Base-by-base conservation (phyloP, 768 basidiomycete species). In the Tulasnella calospora region DNA sequence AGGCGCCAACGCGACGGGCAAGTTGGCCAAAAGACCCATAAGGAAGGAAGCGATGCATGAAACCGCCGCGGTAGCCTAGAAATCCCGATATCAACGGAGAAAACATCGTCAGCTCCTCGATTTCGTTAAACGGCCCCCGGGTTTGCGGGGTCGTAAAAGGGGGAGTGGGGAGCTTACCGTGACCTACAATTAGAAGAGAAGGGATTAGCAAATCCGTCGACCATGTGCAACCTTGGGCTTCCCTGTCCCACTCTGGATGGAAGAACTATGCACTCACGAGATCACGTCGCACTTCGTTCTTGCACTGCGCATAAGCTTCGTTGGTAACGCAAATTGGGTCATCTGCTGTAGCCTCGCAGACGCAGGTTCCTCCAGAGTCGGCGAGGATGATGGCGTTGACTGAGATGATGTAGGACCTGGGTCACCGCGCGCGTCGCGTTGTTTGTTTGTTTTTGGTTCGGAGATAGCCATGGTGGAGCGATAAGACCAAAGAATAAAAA, bases 1-100 rank as follows among this genome's bases (percentile, higher is more conserved):
- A 30, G 94, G 94, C 2, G 94, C 94, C 84, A 95, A 89, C 40
- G 82, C 93, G n/a, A 96, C 89, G 1, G 94, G 94, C n/a, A 96
- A 86, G 82, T 96, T 96, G 51, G 93, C 94, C 33, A 94, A 83
- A 19, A 91, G 84, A 70, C 94, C 94, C 93, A 96, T 94, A 79
- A 94, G 88, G 83, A 92, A 89, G 23, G 91, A 92, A 13, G 93
- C 84, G 9, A 96, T 88, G 0, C 92, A 89, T 4, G 92, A 87
- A 79, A 94, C 88, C 76, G 92, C 91, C 13, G 94, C 93, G 0
- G 94, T 95, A 17, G 92, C 75, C 75, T 88, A 8, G 92, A 94
- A 82, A 41, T 67, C 33, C 61, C 61, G 61, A 67, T 67, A 67
- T 15, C 13, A 67, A 33, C 61, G 61, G 61, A 17, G 61, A 67